Evolutionary conservation across 176 grass and related monocot genomes (phyloP).

Genomic region (Oryza longistaminata): DNA sequence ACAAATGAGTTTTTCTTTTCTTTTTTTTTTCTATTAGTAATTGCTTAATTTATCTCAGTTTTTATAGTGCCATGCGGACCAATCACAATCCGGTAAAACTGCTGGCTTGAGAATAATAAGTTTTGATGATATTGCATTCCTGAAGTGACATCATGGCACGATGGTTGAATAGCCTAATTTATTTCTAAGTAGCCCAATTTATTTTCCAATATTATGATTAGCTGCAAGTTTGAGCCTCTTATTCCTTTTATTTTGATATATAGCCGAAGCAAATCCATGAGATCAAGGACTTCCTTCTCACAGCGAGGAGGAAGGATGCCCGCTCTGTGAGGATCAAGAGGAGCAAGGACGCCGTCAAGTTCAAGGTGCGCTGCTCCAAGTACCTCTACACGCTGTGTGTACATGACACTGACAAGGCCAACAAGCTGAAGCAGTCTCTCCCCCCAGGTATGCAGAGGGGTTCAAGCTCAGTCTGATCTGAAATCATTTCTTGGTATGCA

Average conservation of each 20-base stretch:
- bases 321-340: conserved; percentile 50
- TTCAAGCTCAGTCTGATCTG: background rate
- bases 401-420: conserved; percentile 50
- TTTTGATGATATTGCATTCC: background rate
- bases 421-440: conserved; percentile 58
- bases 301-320: conserved; percentile 56
- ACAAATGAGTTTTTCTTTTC: too few species aligned
- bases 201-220: background rate
- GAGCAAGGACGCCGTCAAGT: conserved; percentile 48
- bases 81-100: too few species aligned
- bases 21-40: too few species aligned
- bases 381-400: conserved; percentile 55
- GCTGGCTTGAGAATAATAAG: too few species aligned
- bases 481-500: conserved; percentile 13
- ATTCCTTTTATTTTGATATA: background rate
- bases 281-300: conserved; percentile 44
- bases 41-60: too few species aligned
- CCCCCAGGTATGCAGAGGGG: conserved; percentile 29
- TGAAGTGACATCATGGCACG: background rate
- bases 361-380: conserved; percentile 51
- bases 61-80: too few species aligned
- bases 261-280: conserved; percentile 57
- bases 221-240: background rate
- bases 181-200: background rate
- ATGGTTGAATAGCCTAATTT: background rate